Conservation (phyloP, 2,329 filamentous ascomycete genomes). For the Curvularia verruculosa region DNA sequence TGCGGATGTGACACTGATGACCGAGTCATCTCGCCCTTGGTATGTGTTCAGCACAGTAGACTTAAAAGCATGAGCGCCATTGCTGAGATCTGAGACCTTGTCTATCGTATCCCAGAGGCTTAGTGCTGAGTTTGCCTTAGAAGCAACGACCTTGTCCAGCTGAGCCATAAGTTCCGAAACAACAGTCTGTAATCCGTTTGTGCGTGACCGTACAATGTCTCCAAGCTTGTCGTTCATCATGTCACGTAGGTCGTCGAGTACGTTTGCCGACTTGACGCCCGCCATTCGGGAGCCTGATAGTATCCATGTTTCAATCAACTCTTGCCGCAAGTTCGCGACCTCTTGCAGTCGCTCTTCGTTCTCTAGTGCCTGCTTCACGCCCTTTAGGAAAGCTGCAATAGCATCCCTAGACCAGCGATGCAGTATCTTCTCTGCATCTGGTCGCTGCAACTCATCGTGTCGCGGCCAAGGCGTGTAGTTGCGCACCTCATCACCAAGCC, state of each 20-base stretch:
- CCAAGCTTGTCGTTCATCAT: slow-evolving; percentile 72
- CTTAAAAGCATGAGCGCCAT: slow-evolving; percentile 72
- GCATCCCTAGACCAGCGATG: slow-evolving; percentile 51
- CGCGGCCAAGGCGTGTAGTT: slow-evolving; percentile 88
- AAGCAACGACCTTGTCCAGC: slow-evolving; percentile 64
- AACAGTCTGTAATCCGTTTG: slow-evolving; percentile 68
- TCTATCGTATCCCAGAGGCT: slow-evolving; percentile 72
- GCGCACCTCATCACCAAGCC: slow-evolving; percentile 82
- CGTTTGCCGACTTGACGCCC: slow-evolving; percentile 70
- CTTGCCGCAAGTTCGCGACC: slow-evolving; percentile 72
- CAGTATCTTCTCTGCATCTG: slow-evolving; percentile 51
- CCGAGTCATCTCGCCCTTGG: slow-evolving; percentile 72
- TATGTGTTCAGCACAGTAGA: slow-evolving; percentile 70
- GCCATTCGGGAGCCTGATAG: slow-evolving; percentile 67
- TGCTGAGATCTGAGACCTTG: slow-evolving; percentile 68
- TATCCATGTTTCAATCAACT: slow-evolving; percentile 77
- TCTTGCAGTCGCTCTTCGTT: slow-evolving; percentile 69
- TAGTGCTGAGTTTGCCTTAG: slow-evolving; percentile 48
- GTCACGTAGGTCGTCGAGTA: slow-evolving; percentile 71
- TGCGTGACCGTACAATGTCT: slow-evolving; percentile 66
- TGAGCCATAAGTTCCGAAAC: slow-evolving; percentile 68
- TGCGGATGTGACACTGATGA: slow-evolving; percentile 65
- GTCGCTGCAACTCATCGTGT: slow-evolving; percentile 67
- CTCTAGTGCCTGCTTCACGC: slow-evolving; percentile 65
- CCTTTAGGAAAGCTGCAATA: slow-evolving; percentile 56